Base-by-base conservation (phyloP, 2,329 filamentous ascomycete species). In the Lachnellula arida region DNA sequence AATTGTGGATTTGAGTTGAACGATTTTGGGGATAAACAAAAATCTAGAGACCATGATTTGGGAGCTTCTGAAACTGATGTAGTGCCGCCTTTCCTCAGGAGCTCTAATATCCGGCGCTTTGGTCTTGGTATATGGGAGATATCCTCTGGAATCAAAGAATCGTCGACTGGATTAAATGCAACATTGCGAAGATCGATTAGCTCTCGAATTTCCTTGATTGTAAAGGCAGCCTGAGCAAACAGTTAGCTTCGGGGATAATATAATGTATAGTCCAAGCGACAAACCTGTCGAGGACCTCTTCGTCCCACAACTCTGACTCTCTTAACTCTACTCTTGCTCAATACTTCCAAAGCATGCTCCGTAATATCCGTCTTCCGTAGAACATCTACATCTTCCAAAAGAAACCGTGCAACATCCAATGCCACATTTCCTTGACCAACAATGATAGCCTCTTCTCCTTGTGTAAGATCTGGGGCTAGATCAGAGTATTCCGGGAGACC, bases 371-470 rank as follows among this genome's bases (percentile, higher is more conserved):
- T 97, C 66, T 85, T 86, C 6, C 82, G 79, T 46, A 99, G 76
- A 22, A 80, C 74, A 65, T 93, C 84, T 1, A 95, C 76, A 58
- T 89, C 82, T 51, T 87, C 85, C 14, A 99, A 78, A 5, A 99
- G 76, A 66, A 96, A 93, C 25, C 95, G 82, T 1, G 93, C 91
- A 15, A 99, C 89, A 70, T 99, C 94, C 48, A 99, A 76, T 0
- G 94, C 94, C 8, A 99, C 94, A 72, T 99, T 99, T 15, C 94
- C 94, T 68, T 99, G 93, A 2, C 94, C 94, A 61, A 99, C 85
- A 48, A 99, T 80, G 34, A 97, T 84, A 1, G 90, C 94, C 59
- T 92, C 86, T 50, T 96, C 90, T 0, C 88, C 88, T 9, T 78
- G 76, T 0, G 84, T 81, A 25, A 97, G 78, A 67, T 91, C 82